Percentiles rank a stretch among this genome's conserved stretches.
These are phyloP conservation scores for Rhizoctonia solani DNA, from an alignment of 1,284 basidiomycete genomes.

Conservation along the genomic window DNA sequence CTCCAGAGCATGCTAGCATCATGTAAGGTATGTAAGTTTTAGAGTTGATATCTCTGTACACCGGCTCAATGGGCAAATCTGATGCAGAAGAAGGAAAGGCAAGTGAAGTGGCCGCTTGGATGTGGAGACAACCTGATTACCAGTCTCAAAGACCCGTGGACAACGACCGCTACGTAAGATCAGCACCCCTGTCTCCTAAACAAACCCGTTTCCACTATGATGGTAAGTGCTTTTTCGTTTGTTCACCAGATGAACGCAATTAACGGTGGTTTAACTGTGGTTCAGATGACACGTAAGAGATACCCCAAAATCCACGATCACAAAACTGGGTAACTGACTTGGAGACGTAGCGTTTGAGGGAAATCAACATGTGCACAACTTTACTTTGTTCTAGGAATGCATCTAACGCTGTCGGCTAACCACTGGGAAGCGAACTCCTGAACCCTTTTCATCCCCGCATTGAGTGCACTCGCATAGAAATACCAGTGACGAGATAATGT, in stretches of 20 bases:
- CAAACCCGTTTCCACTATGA: conserved; percentile 82
- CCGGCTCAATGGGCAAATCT: conserved; percentile 3
- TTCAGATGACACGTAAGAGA: conserved; percentile 27
- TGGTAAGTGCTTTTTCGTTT: conserved; percentile 50
- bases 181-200: conserved; percentile 86
- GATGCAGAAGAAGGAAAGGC: conserved; percentile 72
- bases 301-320: background rate
- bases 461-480: too few species aligned
- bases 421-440: too few species aligned
- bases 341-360: background rate
- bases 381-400: too few species aligned
- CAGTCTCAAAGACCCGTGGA: conserved; percentile 61
- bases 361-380: background rate
- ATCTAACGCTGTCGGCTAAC: too few species aligned
- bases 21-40: conserved; percentile 64
- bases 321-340: background rate
- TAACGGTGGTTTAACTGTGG: background rate
- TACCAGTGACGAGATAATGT: too few species aligned
- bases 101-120: conserved; percentile 39
- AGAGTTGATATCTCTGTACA: conserved; percentile 9
- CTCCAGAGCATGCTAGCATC: conserved; percentile 87
- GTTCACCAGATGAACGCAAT: background rate
- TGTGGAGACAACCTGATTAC: conserved; percentile 14
- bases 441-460: too few species aligned
- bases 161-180: conserved; percentile 76